phyloP scores from a whole-genome alignment of 2,329 filamentous ascomycete genomes.

The Cryphonectria nitschkei region DNA sequence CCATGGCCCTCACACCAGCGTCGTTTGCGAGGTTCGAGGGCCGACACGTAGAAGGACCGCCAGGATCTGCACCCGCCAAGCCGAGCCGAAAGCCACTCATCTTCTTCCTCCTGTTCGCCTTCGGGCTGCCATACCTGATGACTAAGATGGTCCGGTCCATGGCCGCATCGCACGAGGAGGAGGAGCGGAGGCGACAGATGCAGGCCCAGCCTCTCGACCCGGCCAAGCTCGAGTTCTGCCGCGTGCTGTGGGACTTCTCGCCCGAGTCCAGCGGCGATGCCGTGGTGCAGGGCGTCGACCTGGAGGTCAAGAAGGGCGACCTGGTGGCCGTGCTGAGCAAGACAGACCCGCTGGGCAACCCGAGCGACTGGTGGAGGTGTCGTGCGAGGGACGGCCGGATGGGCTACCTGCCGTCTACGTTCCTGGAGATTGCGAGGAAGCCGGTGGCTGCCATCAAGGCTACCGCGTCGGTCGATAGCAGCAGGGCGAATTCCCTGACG shows the following conservation, averaged over 20 bases:
- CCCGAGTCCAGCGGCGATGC: constrained; percentile 68
- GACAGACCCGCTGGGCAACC: constrained; percentile 86
- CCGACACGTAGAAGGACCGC: constrained; percentile 65
- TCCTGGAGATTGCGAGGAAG: constrained; percentile 74
- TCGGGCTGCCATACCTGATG: constrained; percentile 96
- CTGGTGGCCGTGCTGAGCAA: constrained; percentile 93
- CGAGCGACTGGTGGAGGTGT: constrained; percentile 97
- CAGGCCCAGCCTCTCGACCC: constrained; percentile 71
- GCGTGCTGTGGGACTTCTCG: constrained; percentile 90
- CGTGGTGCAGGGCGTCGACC: constrained; percentile 72
- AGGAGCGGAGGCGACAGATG: constrained; percentile 66
- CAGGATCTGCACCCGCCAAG: constrained; percentile 55
- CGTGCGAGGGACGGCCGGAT: constrained; percentile 85
- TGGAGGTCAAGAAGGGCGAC: constrained; percentile 92
- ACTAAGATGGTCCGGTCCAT: constrained; percentile 89
- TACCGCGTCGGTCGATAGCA: constrained; percentile 49
- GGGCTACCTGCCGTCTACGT: constrained; percentile 89
- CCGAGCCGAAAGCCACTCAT: constrained; percentile 95
- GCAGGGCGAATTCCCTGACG: constrained; percentile 55
- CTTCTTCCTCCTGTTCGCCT: constrained; percentile 92
- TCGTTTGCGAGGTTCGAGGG: constrained; percentile 91
- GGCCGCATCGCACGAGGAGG: constrained; percentile 82
- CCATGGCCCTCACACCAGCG: constrained; percentile 82
- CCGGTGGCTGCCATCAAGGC: constrained; percentile 59
- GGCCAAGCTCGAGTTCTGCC: constrained; percentile 93